Conservation (phyloP, 805 yeast genomes). For the Schwanniomyces vanrijiae region DNA sequence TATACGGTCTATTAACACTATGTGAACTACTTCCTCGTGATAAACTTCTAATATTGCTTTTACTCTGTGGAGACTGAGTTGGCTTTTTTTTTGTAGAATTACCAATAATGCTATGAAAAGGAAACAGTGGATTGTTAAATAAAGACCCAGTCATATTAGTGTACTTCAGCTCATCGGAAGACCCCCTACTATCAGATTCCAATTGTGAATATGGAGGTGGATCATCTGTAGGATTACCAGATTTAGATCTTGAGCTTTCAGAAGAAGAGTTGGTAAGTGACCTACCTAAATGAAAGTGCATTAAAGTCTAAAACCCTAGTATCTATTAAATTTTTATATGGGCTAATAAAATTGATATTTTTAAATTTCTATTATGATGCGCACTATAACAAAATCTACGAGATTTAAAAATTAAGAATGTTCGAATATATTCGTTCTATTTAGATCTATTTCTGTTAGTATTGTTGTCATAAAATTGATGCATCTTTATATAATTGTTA, state of each 20-base stretch:
- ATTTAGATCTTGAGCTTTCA: not conserved
- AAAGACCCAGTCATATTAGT: not conserved
- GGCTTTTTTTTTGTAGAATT: not conserved
- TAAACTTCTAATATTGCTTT: not conserved
- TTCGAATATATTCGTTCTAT: not conserved
- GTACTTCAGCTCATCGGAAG: not conserved
- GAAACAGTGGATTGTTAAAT: not conserved
- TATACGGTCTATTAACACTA: slow-evolving; percentile 22
- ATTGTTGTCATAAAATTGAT: not conserved
- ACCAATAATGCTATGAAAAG: not conserved
- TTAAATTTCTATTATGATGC: not conserved
- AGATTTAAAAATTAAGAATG: not conserved
- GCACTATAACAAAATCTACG: not conserved
- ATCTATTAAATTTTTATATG: not conserved
- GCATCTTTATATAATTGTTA: not conserved
- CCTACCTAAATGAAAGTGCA: not conserved
- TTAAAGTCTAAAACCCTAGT: not conserved
- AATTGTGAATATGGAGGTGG: slow-evolving; percentile 4
- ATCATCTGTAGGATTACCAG: not conserved
- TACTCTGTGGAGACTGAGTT: not conserved
- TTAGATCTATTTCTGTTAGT: not conserved
- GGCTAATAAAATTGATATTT: not conserved
- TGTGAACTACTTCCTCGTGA: not conserved
- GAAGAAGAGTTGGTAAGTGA: not conserved
- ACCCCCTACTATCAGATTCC: not conserved